Evolutionary conservation across 2,329 filamentous ascomycete genomes (phyloP).

Genomic region (Trichoderma brevicompactum): DNA sequence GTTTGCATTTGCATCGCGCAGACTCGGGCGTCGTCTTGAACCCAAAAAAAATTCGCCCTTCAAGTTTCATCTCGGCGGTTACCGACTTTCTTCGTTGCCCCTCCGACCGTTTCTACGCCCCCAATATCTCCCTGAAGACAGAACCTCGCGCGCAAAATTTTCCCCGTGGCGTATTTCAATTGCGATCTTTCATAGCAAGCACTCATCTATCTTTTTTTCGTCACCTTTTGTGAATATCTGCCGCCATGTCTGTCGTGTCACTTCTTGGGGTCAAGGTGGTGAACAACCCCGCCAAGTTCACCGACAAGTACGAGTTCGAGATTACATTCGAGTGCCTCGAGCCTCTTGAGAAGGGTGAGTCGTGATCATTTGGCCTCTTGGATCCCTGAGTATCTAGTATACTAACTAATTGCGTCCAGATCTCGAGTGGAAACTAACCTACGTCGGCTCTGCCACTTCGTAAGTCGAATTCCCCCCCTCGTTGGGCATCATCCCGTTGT

Average conservation of each 20-base stretch:
- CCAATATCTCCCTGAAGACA: slow-evolving; percentile 20
- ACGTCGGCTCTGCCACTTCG: slow-evolving; percentile 97
- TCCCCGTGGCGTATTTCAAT: not conserved
- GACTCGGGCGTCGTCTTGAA: not conserved
- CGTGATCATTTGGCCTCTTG: not conserved
- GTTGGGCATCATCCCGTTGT: slow-evolving; percentile 31
- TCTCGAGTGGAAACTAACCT: slow-evolving; percentile 98
- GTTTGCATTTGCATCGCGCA: slow-evolving; percentile 18
- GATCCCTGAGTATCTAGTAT: not conserved
- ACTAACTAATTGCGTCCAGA: slow-evolving; percentile 58
- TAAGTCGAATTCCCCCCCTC: slow-evolving; percentile 53
- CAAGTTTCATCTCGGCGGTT: not conserved
- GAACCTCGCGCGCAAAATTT: slow-evolving; percentile 6
- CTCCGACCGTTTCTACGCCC: slow-evolving; percentile 23
- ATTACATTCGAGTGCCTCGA: slow-evolving; percentile 99
- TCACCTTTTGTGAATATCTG: slow-evolving; percentile 24
- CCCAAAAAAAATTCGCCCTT: not conserved
- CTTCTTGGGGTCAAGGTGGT: slow-evolving; percentile 92
- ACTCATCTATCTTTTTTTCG: not conserved
- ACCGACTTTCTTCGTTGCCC: slow-evolving; percentile 24
- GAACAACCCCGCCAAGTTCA: slow-evolving; percentile 96
- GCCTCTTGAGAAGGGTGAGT: slow-evolving; percentile 83
- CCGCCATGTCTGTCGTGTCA: slow-evolving; percentile 88
- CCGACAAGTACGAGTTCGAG: slow-evolving; percentile 92
- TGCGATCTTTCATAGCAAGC: not conserved